phyloP scores from a whole-genome alignment of 2,329 filamentous ascomycete species.

The Xylariales sp. region DNA sequence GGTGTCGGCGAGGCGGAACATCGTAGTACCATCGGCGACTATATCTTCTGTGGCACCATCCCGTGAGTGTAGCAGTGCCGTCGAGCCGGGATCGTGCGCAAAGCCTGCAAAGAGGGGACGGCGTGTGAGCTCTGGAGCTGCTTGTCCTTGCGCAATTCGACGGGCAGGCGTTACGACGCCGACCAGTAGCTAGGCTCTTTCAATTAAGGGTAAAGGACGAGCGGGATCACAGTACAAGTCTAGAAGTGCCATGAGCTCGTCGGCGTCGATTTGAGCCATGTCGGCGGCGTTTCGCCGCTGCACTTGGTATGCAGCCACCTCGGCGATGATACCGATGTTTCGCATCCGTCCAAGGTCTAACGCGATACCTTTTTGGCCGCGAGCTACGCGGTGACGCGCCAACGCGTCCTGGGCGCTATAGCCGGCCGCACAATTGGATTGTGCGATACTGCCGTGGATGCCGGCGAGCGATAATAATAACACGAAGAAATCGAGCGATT shows the following conservation, averaged over 20 bases:
- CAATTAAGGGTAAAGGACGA: background rate
- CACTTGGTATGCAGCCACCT: slow-evolving; percentile 1
- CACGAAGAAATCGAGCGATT: too few species aligned
- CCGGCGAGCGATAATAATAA: too few species aligned
- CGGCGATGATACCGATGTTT: slow-evolving; percentile 13
- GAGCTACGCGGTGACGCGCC: background rate
- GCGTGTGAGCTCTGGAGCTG: background rate
- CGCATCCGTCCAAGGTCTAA: slow-evolving; percentile 15
- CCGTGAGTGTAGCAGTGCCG: background rate
- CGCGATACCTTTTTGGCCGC: background rate
- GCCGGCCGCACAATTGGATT: slow-evolving; percentile 7
- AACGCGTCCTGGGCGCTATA: slow-evolving; percentile 4
- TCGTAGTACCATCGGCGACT: background rate
- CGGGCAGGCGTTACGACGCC: background rate
- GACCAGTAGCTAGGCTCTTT: background rate
- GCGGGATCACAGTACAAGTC: background rate
- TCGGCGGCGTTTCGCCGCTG: background rate
- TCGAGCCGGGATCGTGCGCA: background rate
- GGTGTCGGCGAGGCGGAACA: background rate
- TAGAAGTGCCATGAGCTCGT: background rate
- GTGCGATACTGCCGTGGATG: too few species aligned
- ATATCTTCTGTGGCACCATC: slow-evolving; percentile 1
- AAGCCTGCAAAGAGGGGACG: slow-evolving; percentile 2
- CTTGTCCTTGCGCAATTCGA: background rate
- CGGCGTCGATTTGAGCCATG: background rate